Evolutionary conservation across 1,139 yeast genomes (phyloP), one percentile per base, ranked within the genome.

Genomic region (Saccharomyces hybrid): DNA sequence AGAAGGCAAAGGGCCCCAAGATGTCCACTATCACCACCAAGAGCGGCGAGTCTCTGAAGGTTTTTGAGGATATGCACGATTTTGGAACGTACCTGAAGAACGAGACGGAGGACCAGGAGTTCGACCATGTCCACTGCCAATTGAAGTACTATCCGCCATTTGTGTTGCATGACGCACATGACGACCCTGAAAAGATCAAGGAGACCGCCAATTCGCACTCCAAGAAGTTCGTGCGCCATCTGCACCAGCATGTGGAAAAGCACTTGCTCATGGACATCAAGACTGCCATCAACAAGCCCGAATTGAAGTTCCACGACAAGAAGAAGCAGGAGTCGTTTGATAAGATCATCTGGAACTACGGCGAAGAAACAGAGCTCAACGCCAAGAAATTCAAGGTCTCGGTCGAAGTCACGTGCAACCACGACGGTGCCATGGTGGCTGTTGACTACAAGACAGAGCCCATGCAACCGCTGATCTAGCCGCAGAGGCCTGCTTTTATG

Each of bases 21-120:
- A 56, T 65, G 32, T 55, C 57, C 26, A 65, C 65, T 8, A 54
- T 66, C 26, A 59, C 61, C 23, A 68, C 63, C 41, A 64, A 66
- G 52, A 55, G 56, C 7, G 70, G 70, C 51, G 70, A 67, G 49
- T 58, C 60, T 28, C 27, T 67, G 59, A 66, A 68, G 48, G 72
- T 69, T 52, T 86, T 86, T 70, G 91, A 86, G 50, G 86, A 81
- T 56, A 71, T 85, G 62, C 75, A 74, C 14, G 76, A 81, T 31
- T 85, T 86, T 66, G 88, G 83, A 68, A 77, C 78, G 47, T 85
- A 75, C 68, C 74, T 86, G 57, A 77, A 83, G 63, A 88, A 83
- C 64, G 90, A 85, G 66, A 82, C 87, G n/a, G 84, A 87, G 80
- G 90, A 85, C 68, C 82, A 84, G 57, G 90, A 84, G 56, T 83